These are phyloP conservation scores for Ammopiptanthus mongolicus DNA, from an alignment of 306 rosid species.

Conservation along the genomic window DNA sequence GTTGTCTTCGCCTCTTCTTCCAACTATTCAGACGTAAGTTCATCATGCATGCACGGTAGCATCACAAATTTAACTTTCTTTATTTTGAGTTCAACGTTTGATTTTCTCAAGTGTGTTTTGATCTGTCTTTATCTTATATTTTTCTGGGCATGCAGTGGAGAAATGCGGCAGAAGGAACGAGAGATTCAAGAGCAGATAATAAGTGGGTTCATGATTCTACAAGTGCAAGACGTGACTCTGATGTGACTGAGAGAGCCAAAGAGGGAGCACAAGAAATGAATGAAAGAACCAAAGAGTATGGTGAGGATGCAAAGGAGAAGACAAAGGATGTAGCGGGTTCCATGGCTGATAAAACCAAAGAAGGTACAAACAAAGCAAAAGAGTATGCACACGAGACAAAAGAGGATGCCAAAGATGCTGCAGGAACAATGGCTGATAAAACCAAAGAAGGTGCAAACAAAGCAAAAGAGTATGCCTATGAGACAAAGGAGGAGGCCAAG, in stretches of 20 bases:
- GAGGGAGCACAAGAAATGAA: background rate
- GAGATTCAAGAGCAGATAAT: conserved; percentile 24
- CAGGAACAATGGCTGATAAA: no score
- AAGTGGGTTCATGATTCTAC: conserved; percentile 6
- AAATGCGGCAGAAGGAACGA: conserved; percentile 25
- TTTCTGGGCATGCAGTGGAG: conserved; percentile 37
- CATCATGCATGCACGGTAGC: no score
- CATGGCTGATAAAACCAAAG: background rate
- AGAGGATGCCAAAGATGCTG: background rate
- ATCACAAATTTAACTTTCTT: no score
- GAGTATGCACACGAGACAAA: background rate
- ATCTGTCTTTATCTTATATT: background rate
- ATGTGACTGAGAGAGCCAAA: conserved; percentile 19
- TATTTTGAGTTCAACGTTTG: background rate
- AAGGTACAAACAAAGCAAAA: background rate
- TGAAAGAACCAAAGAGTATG: conserved; percentile 18
- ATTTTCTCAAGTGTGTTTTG: background rate
- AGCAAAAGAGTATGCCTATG: conserved; percentile 20
- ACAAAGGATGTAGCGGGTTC: background rate
- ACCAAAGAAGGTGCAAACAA: conserved; percentile 12
- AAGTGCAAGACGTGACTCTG: background rate
- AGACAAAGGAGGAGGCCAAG: conserved; percentile 17
- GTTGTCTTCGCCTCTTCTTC: conserved; percentile 47
- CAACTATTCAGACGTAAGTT: conserved; percentile 40
- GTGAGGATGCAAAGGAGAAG: conserved; percentile 12